Conservation (phyloP, 2,329 filamentous ascomycete genomes). For the Claviceps monticola region DNA sequence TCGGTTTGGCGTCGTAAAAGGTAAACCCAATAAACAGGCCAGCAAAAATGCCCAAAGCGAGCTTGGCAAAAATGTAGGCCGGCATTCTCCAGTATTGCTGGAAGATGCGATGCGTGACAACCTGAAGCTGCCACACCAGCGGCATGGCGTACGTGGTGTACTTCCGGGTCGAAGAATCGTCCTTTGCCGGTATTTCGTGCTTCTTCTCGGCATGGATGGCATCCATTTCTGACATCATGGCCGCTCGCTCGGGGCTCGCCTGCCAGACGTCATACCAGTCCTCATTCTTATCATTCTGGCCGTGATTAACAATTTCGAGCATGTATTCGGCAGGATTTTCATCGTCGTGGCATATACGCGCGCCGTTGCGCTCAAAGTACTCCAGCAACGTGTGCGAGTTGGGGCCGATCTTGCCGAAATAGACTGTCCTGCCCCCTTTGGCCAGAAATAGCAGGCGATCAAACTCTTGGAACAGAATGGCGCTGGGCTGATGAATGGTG, state of each 20-base stretch:
- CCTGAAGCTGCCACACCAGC: conserved; percentile 48
- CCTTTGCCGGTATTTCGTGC: conserved; percentile 1
- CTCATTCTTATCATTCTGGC: conserved; percentile 21
- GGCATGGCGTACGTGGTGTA: conserved; percentile 66
- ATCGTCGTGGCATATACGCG: conserved; percentile 39
- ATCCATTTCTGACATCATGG: conserved; percentile 47
- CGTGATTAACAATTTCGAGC: conserved; percentile 38
- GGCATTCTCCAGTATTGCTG: conserved; percentile 77
- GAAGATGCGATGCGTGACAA: conserved; percentile 57
- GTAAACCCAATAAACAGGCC: conserved; percentile 64
- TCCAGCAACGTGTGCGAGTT: conserved; percentile 41
- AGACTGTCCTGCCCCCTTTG: conserved; percentile 51
- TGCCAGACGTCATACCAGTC: conserved; percentile 61
- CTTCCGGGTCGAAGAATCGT: conserved; percentile 13
- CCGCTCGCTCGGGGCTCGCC: conserved; percentile 33
- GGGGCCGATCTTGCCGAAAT: conserved; percentile 53
- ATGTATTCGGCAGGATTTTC: conserved; percentile 70
- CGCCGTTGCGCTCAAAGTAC: conserved; percentile 55
- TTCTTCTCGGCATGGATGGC: conserved; percentile 40
- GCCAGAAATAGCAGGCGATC: conserved; percentile 51
- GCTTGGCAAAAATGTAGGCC: conserved; percentile 63
- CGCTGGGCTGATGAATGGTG: conserved; percentile 41
- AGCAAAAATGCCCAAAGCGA: conserved; percentile 42
- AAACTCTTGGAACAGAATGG: conserved; percentile 39
- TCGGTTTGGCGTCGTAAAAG: conserved; percentile 43